These are phyloP conservation scores for Penicillium sp. DNA, from an alignment of 2,329 filamentous ascomycete species.

Conservation along the genomic window DNA sequence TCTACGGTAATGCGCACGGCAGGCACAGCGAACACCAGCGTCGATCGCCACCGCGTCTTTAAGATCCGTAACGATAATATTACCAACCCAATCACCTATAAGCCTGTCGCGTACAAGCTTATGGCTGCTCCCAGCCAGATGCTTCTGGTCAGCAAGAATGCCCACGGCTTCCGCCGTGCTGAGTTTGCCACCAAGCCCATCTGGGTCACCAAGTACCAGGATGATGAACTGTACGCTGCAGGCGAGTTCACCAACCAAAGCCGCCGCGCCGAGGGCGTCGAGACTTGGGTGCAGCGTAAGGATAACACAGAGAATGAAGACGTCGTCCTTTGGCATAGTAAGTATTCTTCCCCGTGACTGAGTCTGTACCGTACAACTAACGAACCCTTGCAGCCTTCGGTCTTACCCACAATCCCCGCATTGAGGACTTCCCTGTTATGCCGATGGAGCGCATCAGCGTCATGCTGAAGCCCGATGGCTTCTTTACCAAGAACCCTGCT, in stretches of 20 bases:
- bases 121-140: conserved; percentile 57
- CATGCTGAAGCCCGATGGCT: conserved; percentile 50
- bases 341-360: conserved; percentile 32
- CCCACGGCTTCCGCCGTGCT: conserved; percentile 49
- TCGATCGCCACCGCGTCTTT: conserved; percentile 52
- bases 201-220: conserved; percentile 55
- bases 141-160: conserved; percentile 50
- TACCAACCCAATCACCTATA: conserved; percentile 54
- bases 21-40: conserved; percentile 48
- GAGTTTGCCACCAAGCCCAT: conserved; percentile 56
- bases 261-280: conserved; percentile 52
- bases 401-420: conserved; percentile 62
- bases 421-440: conserved; percentile 69
- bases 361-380: conserved; percentile 7
- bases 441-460: conserved; percentile 55
- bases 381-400: conserved; percentile 39
- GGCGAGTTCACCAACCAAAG: conserved; percentile 58
- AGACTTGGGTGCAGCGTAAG: conserved; percentile 49
- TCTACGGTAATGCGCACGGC: conserved; percentile 49
- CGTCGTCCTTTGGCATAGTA: conserved; percentile 40
- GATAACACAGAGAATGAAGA: conserved; percentile 49
- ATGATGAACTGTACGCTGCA: conserved; percentile 52
- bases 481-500: conserved; percentile 52
- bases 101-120: conserved; percentile 57
- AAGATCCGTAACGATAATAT: conserved; percentile 56